phyloP scores from a whole-genome alignment of 495 filamentous ascomycete species.

The Tricharina praecox region DNA sequence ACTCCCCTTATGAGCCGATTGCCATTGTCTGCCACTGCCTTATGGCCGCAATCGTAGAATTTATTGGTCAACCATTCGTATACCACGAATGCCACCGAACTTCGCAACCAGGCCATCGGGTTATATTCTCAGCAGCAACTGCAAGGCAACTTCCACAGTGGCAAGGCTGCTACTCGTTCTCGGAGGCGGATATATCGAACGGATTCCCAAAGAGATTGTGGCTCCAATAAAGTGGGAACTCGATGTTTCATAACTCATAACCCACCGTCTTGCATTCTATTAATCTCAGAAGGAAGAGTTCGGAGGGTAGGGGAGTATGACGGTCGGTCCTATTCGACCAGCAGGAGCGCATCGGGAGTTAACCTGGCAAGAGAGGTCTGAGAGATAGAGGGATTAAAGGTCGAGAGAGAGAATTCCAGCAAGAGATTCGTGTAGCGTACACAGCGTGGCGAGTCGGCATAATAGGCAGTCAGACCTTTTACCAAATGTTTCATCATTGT shows the following conservation, averaged over 20 bases:
- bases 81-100: neutral
- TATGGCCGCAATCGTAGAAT: constrained; percentile 1
- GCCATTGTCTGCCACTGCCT: constrained; percentile 1
- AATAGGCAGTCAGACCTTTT: constrained; percentile 6
- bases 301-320: neutral
- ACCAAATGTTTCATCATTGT: no score
- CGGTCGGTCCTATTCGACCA: neutral
- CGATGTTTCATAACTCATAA: constrained; percentile 1
- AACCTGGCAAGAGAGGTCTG: neutral
- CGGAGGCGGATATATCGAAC: neutral
- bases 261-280: constrained; percentile 6
- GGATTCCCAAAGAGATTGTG: neutral
- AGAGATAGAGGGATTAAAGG: neutral
- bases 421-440: neutral
- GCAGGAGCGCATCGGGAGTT: neutral
- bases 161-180: neutral
- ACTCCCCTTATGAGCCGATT: neutral
- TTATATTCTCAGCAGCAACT: neutral
- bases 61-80: neutral
- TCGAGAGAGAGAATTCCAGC: neutral
- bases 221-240: constrained; percentile 1
- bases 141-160: neutral
- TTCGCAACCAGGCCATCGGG: neutral
- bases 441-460: neutral
- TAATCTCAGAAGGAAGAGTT: constrained; percentile 2